Evolutionary conservation across 139 green algal species (phyloP).

Genomic region (Deuterostichococcus epilithicus): DNA sequence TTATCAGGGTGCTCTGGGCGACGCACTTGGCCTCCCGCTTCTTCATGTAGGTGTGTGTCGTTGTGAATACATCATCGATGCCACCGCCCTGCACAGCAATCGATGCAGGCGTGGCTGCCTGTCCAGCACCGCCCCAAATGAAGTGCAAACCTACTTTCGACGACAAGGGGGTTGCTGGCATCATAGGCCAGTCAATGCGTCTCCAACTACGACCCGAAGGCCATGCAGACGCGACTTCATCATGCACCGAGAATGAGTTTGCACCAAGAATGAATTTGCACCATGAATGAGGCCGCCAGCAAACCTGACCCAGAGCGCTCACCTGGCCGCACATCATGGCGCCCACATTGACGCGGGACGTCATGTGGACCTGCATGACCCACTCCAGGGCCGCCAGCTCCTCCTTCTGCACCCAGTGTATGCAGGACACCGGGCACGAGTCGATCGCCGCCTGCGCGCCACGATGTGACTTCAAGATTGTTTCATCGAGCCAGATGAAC

Average conservation of each 20-base stretch:
- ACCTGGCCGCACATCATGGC: constrained; percentile 75
- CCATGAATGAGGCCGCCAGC: too few species aligned
- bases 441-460: constrained; percentile 46
- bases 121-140: too few species aligned
- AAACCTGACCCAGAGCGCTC: too few species aligned
- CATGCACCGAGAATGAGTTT: too few species aligned
- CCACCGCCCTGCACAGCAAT: constrained; percentile 42
- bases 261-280: too few species aligned
- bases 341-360: constrained; percentile 57
- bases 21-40: constrained; percentile 34
- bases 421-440: constrained; percentile 82
- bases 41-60: constrained; percentile 41
- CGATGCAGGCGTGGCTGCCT: too few species aligned
- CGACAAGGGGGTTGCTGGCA: too few species aligned
- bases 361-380: constrained; percentile 59
- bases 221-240: too few species aligned
- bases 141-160: too few species aligned
- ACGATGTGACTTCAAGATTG: not conserved
- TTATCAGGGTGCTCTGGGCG: not conserved
- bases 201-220: too few species aligned
- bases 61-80: constrained; percentile 36
- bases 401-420: constrained; percentile 78
- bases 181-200: too few species aligned
- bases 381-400: constrained; percentile 78
- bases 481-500: too few species aligned